Evolutionary conservation across 2,329 filamentous ascomycete species (phyloP).

Genomic region (Botryotinia calthae): DNA sequence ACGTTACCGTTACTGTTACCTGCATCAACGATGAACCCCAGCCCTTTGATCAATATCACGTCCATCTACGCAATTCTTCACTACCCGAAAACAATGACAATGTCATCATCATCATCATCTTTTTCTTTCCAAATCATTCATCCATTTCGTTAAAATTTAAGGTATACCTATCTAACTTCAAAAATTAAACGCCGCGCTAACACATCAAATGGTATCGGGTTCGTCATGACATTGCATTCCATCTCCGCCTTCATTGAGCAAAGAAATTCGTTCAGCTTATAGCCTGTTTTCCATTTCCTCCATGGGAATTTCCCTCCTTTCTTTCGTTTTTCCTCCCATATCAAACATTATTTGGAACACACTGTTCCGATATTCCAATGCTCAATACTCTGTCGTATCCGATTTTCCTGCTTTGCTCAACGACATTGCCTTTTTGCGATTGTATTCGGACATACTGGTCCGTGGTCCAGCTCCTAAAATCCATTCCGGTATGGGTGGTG

Average conservation of each 20-base stretch:
- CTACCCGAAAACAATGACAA: neutral
- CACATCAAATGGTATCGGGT: conserved; percentile 37
- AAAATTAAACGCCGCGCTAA: conserved; percentile 35
- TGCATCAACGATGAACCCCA: no score
- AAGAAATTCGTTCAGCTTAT: conserved; percentile 36
- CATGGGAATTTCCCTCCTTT: neutral
- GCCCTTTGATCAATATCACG: neutral
- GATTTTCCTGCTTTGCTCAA: conserved; percentile 26
- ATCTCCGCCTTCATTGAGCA: conserved; percentile 15
- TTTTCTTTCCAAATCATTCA: neutral
- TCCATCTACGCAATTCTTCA: neutral
- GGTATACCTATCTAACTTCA: conserved; percentile 31
- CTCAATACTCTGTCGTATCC: conserved; percentile 14
- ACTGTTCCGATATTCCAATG: neutral
- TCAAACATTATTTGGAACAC: conserved; percentile 17
- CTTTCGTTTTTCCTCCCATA: neutral
- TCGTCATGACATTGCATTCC: conserved; percentile 25
- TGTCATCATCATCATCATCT: neutral
- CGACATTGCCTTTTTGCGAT: conserved; percentile 31
- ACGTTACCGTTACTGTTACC: no score
- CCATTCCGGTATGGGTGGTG: conserved; percentile 61
- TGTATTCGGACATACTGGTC: conserved; percentile 49
- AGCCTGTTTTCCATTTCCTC: conserved; percentile 27
- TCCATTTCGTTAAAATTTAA: conserved; percentile 33
- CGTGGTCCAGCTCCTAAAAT: conserved; percentile 54